Evolutionary conservation across 148 eudicot genomes (phyloP).

Genomic region (Fagopyrum homotropicum): DNA sequence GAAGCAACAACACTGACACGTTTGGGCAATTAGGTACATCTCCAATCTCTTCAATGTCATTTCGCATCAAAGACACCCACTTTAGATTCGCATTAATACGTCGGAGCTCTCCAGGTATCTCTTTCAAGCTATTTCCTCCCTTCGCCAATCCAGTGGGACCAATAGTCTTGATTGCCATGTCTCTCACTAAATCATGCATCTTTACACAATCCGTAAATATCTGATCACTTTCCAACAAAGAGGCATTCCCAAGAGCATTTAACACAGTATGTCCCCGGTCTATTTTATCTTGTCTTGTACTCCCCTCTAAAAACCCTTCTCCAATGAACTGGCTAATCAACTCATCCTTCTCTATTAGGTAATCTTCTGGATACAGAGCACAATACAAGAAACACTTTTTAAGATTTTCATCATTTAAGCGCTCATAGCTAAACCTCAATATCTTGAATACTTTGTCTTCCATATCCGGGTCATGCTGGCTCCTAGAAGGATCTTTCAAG

Average conservation of each 20-base stretch:
- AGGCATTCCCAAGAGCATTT: conserved; percentile 15
- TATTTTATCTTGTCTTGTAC: neutral
- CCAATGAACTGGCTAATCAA: conserved; percentile 9
- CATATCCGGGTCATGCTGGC: conserved; percentile 13
- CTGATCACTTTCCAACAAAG: conserved; percentile 13
- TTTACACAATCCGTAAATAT: conserved; percentile 7
- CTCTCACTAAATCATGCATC: conserved; percentile 32
- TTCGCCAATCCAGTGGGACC: neutral
- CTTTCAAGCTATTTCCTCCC: neutral
- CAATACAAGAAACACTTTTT: conserved; percentile 15
- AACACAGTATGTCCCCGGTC: conserved; percentile 7
- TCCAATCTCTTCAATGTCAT: neutral
- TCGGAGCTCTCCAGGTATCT: neutral
- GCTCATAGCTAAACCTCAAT: conserved; percentile 16
- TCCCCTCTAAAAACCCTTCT: conserved; percentile 16
- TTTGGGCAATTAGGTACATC: conserved; percentile 3
- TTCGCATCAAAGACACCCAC: conserved; percentile 14
- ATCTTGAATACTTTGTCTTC: conserved; percentile 15
- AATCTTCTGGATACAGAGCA: conserved; percentile 25
- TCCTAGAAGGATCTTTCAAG: neutral
- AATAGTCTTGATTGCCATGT: conserved; percentile 19
- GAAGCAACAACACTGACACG: conserved; percentile 14
- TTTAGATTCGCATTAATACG: neutral
- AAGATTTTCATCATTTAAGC: neutral
- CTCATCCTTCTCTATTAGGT: neutral